Evolutionary conservation across 257 asterid genomes (phyloP).

Genomic region (Gentiana macrophylla): DNA sequence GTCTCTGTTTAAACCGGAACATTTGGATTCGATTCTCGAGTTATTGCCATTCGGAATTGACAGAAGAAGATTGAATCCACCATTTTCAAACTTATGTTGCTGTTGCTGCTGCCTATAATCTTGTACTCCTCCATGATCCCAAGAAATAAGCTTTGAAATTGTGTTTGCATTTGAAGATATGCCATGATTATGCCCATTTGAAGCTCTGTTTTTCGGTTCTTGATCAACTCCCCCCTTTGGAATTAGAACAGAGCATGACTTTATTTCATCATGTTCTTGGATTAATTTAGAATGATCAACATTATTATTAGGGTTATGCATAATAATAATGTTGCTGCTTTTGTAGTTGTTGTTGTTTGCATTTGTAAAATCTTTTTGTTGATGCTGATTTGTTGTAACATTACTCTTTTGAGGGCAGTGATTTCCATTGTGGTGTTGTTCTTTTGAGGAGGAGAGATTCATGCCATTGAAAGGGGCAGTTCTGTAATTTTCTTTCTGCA

Average conservation of each 20-base stretch:
- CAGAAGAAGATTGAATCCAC: constrained; percentile 15
- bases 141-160: constrained; percentile 22
- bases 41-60: constrained; percentile 15
- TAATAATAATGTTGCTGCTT: constrained; percentile 12
- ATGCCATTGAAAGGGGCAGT: constrained; percentile 32
- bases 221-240: constrained; percentile 4
- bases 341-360: constrained; percentile 20
- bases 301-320: too few relatives aligned
- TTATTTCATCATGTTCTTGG: constrained; percentile 19
- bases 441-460: constrained; percentile 29
- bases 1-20: constrained; percentile 13
- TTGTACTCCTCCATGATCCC: constrained; percentile 29
- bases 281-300: background rate
- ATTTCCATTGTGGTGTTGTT: constrained; percentile 13
- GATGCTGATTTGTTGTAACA: constrained; percentile 12
- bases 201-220: constrained; percentile 17
- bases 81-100: constrained; percentile 6
- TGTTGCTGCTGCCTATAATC: constrained; percentile 22
- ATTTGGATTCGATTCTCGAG: constrained; percentile 9
- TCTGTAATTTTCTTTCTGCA: constrained; percentile 59
- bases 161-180: constrained; percentile 27
- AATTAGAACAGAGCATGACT: constrained; percentile 22
- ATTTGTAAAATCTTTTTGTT: constrained; percentile 15
- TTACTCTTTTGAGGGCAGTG: constrained; percentile 18
- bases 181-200: constrained; percentile 17